A percentile compares a stretch with the other conserved stretches of the same genome.
These are phyloP conservation scores for Collybia sordida DNA, from an alignment of 768 basidiomycete species.

Conservation along the genomic window DNA sequence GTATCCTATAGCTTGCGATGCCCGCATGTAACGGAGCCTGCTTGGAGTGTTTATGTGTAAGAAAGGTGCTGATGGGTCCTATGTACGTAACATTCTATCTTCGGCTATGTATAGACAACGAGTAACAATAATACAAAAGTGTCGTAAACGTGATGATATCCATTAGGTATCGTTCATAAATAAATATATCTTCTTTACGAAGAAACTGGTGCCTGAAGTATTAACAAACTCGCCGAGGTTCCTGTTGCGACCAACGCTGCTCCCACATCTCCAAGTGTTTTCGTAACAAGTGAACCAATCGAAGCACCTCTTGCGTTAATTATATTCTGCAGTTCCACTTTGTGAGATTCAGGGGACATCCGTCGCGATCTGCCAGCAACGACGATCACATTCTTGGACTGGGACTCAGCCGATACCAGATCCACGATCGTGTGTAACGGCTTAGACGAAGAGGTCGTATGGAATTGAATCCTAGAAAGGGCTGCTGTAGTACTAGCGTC, in stretches of 20 bases:
- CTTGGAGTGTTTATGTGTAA: no score
- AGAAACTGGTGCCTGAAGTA: slow-evolving; percentile 39
- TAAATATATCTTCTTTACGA: no score
- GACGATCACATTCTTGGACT: slow-evolving; percentile 56
- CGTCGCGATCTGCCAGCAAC: slow-evolving; percentile 74
- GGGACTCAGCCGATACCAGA: slow-evolving; percentile 29
- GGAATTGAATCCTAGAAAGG: slow-evolving; percentile 68
- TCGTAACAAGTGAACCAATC: slow-evolving; percentile 57
- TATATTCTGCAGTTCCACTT: slow-evolving; percentile 55
- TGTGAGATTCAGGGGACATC: slow-evolving; percentile 59
- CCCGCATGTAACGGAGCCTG: no score
- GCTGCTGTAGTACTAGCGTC: slow-evolving; percentile 34
- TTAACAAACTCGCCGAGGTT: slow-evolving; percentile 47
- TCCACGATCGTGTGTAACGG: slow-evolving; percentile 61
- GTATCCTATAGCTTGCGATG: no score
- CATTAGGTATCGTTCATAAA: no score
- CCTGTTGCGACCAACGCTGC: slow-evolving; percentile 63
- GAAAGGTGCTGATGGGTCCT: no score
- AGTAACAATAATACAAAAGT: no score
- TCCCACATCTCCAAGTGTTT: slow-evolving; percentile 77
- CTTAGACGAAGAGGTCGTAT: slow-evolving; percentile 40
- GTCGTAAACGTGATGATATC: no score
- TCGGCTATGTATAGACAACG: no score
- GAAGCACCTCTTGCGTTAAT: slow-evolving; percentile 36
- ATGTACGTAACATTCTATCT: no score